Evolutionary conservation across 441 rosid species (phyloP).

Genomic region (Euphorbia corollata): DNA sequence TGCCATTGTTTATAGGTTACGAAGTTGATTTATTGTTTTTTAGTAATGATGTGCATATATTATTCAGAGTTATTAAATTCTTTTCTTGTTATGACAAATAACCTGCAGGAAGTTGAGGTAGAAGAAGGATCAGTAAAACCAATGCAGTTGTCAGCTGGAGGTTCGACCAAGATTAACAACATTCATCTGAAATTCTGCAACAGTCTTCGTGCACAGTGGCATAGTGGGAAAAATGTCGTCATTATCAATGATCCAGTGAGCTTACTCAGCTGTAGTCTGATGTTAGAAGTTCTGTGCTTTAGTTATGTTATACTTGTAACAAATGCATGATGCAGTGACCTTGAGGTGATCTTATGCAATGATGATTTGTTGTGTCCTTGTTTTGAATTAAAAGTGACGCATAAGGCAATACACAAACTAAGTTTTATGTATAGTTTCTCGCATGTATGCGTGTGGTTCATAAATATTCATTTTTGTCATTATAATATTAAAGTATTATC

Average conservation of each 20-base stretch:
- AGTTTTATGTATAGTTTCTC: neutral
- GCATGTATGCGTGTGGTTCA: neutral
- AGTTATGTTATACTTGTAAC: neutral
- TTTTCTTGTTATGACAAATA: conserved; percentile 13
- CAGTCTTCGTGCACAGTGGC: conserved; percentile 31
- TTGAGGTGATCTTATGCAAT: conserved; percentile 1
- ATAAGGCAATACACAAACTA: neutral
- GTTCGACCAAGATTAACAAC: conserved; percentile 17
- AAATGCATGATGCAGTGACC: neutral
- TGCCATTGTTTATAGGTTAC: neutral
- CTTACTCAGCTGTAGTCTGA: conserved; percentile 11
- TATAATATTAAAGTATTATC: neutral
- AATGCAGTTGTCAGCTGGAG: conserved; percentile 25
- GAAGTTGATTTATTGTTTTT: neutral
- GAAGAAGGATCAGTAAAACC: conserved; percentile 17
- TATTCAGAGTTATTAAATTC: neutral
- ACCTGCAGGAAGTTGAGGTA: conserved; percentile 26
- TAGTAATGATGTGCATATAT: neutral
- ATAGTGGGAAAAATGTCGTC: conserved; percentile 34
- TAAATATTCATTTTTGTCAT: neutral
- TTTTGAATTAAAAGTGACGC: neutral
- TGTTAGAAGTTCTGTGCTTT: no score
- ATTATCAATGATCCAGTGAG: conserved; percentile 45
- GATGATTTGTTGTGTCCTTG: neutral
- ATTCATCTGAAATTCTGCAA: conserved; percentile 26